These are phyloP conservation scores for Pseudomonodictys pantanalensis DNA, from an alignment of 495 filamentous ascomycete genomes.

Conservation along the genomic window DNA sequence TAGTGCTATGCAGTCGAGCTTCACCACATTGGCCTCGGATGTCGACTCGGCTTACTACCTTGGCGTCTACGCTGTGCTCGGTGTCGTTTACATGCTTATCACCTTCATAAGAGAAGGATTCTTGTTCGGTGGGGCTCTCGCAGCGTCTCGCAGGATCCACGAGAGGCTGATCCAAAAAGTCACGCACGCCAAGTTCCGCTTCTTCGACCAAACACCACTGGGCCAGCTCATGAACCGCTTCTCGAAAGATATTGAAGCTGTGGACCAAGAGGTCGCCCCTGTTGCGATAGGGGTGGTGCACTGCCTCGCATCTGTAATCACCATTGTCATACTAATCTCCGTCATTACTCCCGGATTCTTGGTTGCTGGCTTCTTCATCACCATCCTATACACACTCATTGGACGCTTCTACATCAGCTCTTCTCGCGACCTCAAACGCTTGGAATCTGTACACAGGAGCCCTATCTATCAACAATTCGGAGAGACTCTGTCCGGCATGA, in stretches of 20 bases:
- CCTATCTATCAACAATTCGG: slow-evolving; percentile 98
- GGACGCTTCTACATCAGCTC: slow-evolving; percentile 87
- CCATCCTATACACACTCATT: slow-evolving; percentile 73
- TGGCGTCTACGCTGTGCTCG: slow-evolving; percentile 74
- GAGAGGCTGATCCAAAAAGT: slow-evolving; percentile 72
- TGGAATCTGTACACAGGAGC: slow-evolving; percentile 92
- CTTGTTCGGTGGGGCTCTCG: slow-evolving; percentile 88
- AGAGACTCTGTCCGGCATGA: slow-evolving; percentile 90
- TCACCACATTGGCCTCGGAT: slow-evolving; percentile 40
- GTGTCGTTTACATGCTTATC: slow-evolving; percentile 65
- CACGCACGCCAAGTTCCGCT: slow-evolving; percentile 87
- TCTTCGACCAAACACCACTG: slow-evolving; percentile 95
- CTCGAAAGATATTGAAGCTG: slow-evolving; percentile 91
- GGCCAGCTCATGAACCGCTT: slow-evolving; percentile 99
- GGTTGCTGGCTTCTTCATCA: slow-evolving; percentile 83
- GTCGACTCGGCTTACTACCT: slow-evolving; percentile 86
- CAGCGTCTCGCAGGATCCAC: slow-evolving; percentile 84
- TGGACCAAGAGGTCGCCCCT: slow-evolving; percentile 94
- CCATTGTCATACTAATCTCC: slow-evolving; percentile 88
- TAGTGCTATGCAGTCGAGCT: slow-evolving; percentile 15
- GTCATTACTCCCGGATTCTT: slow-evolving; percentile 91
- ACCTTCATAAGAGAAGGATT: slow-evolving; percentile 78
- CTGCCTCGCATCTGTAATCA: slow-evolving; percentile 70
- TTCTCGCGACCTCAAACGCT: slow-evolving; percentile 86
- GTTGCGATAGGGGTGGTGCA: slow-evolving; percentile 77